phyloP scores from a whole-genome alignment of 108 stramenopile species.

The Cyclotella distinguenda region DNA sequence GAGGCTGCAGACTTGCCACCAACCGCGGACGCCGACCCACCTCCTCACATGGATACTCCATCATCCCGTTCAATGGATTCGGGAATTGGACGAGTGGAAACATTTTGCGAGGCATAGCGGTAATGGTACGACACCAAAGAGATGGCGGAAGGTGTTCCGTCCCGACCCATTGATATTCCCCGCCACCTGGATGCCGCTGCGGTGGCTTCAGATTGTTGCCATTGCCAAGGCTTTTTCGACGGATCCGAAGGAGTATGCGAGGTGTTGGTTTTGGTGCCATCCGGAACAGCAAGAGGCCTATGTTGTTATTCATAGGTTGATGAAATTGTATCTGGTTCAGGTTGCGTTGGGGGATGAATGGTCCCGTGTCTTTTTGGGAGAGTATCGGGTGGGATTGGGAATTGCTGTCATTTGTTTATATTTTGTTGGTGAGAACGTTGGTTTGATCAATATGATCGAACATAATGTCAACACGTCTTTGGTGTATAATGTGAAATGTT shows the following conservation, averaged over 20 bases:
- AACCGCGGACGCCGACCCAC: slow-evolving; percentile 28
- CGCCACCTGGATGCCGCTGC: slow-evolving; percentile 65
- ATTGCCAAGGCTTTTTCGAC: slow-evolving; percentile 50
- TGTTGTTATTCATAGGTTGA: slow-evolving; percentile 37
- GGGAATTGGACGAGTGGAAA: slow-evolving; percentile 59
- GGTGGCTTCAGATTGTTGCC: slow-evolving; percentile 48
- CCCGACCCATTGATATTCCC: slow-evolving; percentile 70
- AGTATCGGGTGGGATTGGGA: slow-evolving; percentile 71
- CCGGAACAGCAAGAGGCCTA: slow-evolving; percentile 27
- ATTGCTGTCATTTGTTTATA: slow-evolving; percentile 45
- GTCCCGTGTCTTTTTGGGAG: slow-evolving; percentile 71
- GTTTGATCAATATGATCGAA: too few species aligned
- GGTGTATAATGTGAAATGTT: too few species aligned
- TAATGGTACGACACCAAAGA: background rate
- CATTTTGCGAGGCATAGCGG: slow-evolving; percentile 26
- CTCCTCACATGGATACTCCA: slow-evolving; percentile 33
- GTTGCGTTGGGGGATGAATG: slow-evolving; percentile 72
- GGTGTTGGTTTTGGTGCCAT: too few species aligned
- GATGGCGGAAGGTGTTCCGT: slow-evolving; percentile 28
- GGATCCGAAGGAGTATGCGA: slow-evolving; percentile 36
- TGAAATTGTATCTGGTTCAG: slow-evolving; percentile 62
- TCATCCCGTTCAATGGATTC: slow-evolving; percentile 52
- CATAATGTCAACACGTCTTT: too few species aligned
- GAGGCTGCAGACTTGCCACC: slow-evolving; percentile 42
- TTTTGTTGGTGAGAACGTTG: slow-evolving; percentile 40